phyloP scores from a whole-genome alignment of 176 grass and related monocot genomes.

The Leersia perrieri region DNA sequence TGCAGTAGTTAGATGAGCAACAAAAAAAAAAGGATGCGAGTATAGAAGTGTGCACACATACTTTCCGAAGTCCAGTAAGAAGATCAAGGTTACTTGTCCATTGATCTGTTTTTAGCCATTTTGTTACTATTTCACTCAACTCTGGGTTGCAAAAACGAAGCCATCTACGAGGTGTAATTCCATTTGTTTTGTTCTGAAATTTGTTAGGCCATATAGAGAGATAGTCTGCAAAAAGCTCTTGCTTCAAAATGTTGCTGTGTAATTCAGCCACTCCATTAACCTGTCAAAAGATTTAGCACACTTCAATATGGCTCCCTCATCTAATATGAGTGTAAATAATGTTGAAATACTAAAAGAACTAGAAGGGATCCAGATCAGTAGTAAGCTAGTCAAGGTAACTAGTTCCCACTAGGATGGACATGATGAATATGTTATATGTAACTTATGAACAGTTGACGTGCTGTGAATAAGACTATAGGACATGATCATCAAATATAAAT shows the following conservation, averaged over 20 bases:
- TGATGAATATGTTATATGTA: neutral
- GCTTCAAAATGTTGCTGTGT: slow-evolving; percentile 81
- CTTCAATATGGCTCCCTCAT: slow-evolving; percentile 22
- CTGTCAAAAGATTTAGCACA: slow-evolving; percentile 42
- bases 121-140: slow-evolving; percentile 65
- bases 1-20: slow-evolving; percentile 20
- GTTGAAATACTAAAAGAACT: neutral
- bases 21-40: slow-evolving; percentile 20
- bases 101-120: slow-evolving; percentile 71
- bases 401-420: neutral
- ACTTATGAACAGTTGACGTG: neutral
- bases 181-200: slow-evolving; percentile 91
- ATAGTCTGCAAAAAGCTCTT: slow-evolving; percentile 67
- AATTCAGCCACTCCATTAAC: slow-evolving; percentile 85
- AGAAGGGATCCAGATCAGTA: neutral
- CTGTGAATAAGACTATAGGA: slow-evolving; percentile 10
- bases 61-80: slow-evolving; percentile 70
- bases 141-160: slow-evolving; percentile 74
- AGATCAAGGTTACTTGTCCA: slow-evolving; percentile 73
- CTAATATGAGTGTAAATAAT: slow-evolving; percentile 28
- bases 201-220: slow-evolving; percentile 66
- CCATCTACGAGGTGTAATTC: slow-evolving; percentile 76
- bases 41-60: slow-evolving; percentile 42
- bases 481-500: slow-evolving; percentile 17
- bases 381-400: neutral